A percentile compares a stretch with the other conserved stretches of the same genome.
These are phyloP conservation scores for Ophiostoma sp. DNA, from an alignment of 2,329 filamentous ascomycete genomes.

Conservation along the genomic window DNA sequence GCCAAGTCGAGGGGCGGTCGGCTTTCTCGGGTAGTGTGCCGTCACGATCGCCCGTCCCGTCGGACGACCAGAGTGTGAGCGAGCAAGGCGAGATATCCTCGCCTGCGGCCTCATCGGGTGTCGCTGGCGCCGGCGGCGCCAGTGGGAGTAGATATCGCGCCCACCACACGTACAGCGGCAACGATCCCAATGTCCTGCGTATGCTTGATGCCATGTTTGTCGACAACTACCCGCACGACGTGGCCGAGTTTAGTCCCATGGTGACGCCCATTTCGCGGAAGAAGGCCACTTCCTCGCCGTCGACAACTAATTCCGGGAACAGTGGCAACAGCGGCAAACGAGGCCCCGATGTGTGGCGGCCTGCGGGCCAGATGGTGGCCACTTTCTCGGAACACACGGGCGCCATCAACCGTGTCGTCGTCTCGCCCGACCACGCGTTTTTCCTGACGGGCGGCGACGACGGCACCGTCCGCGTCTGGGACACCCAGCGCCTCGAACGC, in stretches of 20 bases:
- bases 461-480: slow-evolving; percentile 89
- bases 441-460: slow-evolving; percentile 94
- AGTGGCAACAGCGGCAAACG: slow-evolving; percentile 44
- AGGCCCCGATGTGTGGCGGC: slow-evolving; percentile 71
- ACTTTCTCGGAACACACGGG: slow-evolving; percentile 86
- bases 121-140: slow-evolving; percentile 18
- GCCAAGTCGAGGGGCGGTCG: slow-evolving; percentile 60
- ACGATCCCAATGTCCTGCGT: slow-evolving; percentile 66
- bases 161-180: slow-evolving; percentile 83
- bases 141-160: slow-evolving; percentile 51
- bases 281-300: slow-evolving; percentile 48
- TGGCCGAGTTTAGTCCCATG: slow-evolving; percentile 74
- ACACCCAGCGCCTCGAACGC: slow-evolving; percentile 82
- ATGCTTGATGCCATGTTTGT: slow-evolving; percentile 84
- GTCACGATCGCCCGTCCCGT: slow-evolving; percentile 30
- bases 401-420: slow-evolving; percentile 75
- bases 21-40: slow-evolving; percentile 37
- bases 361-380: slow-evolving; percentile 79
- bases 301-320: not conserved
- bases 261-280: slow-evolving; percentile 67
- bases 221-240: slow-evolving; percentile 66
- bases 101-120: slow-evolving; percentile 38
- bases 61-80: slow-evolving; percentile 31
- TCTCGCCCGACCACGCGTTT: slow-evolving; percentile 88
- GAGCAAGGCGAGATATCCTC: slow-evolving; percentile 29